A percentile compares a stretch with the other conserved stretches of the same genome.
Evolutionary conservation across 441 rosid genomes (phyloP).

Genomic region (Rhodomyrtus psidioides): DNA sequence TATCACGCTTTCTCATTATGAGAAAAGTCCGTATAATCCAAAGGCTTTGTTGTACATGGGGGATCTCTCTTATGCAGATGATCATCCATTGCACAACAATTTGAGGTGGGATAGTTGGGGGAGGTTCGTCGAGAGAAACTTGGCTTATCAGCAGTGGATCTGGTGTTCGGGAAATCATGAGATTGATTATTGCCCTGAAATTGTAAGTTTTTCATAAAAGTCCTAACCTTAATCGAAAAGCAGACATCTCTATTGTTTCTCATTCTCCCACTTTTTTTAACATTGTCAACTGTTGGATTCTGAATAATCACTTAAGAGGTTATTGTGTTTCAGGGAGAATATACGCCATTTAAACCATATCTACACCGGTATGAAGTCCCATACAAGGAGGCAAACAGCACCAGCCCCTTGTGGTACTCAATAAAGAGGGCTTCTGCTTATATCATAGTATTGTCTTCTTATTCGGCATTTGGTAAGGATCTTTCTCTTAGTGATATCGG

Average conservation of each 20-base stretch:
- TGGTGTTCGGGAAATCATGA: constrained; percentile 67
- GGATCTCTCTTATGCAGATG: constrained; percentile 64
- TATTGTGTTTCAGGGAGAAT: too few species aligned
- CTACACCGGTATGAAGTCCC: too few species aligned
- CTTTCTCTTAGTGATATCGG: too few species aligned
- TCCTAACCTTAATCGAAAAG: neutral
- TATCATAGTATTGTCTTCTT: constrained; percentile 25
- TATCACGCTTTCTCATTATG: constrained; percentile 38
- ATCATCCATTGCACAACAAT: constrained; percentile 38
- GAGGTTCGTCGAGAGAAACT: constrained; percentile 44
- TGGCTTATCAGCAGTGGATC: constrained; percentile 34
- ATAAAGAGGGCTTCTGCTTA: constrained; percentile 50
- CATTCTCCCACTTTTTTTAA: neutral
- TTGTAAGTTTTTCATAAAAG: constrained; percentile 24
- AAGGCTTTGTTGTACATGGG: constrained; percentile 47
- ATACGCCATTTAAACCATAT: too few species aligned
- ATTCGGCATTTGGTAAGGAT: too few species aligned
- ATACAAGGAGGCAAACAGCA: too few species aligned
- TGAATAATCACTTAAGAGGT: neutral
- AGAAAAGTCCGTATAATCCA: constrained; percentile 31
- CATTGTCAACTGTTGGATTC: neutral
- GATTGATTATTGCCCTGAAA: constrained; percentile 35
- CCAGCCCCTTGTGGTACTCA: too few species aligned
- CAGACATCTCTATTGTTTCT: neutral
- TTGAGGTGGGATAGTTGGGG: constrained; percentile 61